Evolutionary conservation across 805 yeast species (phyloP).

Genomic region (Nakazawaea ishiwadae): DNA sequence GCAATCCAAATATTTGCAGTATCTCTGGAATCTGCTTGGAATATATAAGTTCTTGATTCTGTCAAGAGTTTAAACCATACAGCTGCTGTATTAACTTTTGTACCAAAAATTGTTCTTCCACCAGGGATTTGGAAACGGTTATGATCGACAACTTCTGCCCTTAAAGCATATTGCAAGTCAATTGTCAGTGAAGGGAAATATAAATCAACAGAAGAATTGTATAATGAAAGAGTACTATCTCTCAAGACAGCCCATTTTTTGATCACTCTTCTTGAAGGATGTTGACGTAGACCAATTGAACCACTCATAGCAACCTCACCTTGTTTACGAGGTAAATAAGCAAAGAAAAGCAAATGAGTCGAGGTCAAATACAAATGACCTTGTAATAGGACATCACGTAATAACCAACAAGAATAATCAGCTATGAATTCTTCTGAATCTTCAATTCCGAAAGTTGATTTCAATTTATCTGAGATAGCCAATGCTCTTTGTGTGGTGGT

Average conservation of each 20-base stretch:
- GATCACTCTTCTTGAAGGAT: conserved; percentile 31
- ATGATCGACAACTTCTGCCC: conserved; percentile 49
- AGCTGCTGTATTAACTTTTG: background rate
- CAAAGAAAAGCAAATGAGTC: conserved; percentile 64
- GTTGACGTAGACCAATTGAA: conserved; percentile 38
- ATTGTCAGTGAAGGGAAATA: conserved; percentile 79
- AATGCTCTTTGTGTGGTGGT: conserved; percentile 24
- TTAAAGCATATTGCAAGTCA: conserved; percentile 59
- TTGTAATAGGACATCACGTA: conserved; percentile 77
- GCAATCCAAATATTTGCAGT: conserved; percentile 82
- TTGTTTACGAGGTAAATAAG: conserved; percentile 61
- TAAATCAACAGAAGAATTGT: conserved; percentile 67
- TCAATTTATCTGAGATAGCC: conserved; percentile 31
- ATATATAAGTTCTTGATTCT: conserved; percentile 51
- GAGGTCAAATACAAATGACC: conserved; percentile 79
- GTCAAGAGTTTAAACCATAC: conserved; percentile 58
- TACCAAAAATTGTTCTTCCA: background rate
- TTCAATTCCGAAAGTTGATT: conserved; percentile 37
- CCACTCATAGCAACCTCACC: conserved; percentile 45
- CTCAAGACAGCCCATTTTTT: conserved; percentile 81
- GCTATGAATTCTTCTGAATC: conserved; percentile 50
- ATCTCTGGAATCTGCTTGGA: conserved; percentile 67
- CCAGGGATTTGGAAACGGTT: conserved; percentile 14
- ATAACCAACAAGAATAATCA: conserved; percentile 75
- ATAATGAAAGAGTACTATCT: conserved; percentile 63